These are phyloP conservation scores for Zopfochytrium polystomum DNA, from an alignment of 371 early-diverging fungal genomes.

Conservation along the genomic window DNA sequence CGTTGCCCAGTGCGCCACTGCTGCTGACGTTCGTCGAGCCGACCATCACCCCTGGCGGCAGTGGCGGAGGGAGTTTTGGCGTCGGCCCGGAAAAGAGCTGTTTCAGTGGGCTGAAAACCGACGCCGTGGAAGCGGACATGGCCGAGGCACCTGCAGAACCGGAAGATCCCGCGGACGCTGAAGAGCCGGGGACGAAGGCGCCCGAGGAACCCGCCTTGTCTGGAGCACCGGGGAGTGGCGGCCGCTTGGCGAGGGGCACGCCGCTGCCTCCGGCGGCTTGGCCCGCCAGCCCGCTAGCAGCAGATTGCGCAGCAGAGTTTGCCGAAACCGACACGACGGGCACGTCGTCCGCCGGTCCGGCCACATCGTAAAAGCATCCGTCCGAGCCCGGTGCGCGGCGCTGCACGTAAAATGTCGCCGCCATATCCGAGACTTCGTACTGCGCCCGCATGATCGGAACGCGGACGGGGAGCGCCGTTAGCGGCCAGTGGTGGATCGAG, in stretches of 20 bases:
- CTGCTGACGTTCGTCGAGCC: too few species aligned
- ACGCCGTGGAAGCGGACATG: neutral
- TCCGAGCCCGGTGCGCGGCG: conserved; percentile 10
- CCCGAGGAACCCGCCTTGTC: too few species aligned
- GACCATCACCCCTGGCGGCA: neutral
- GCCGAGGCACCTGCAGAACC: neutral
- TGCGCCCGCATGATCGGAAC: conserved; percentile 75
- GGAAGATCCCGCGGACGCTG: neutral
- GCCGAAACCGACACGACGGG: neutral
- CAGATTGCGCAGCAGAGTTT: neutral
- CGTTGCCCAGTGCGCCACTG: too few species aligned
- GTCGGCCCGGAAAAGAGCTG: conserved; percentile 4
- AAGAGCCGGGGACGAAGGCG: neutral
- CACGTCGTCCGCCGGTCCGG: neutral
- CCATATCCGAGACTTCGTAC: conserved; percentile 69
- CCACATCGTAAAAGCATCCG: conserved; percentile 19
- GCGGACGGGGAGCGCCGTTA: conserved; percentile 62
- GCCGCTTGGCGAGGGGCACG: too few species aligned
- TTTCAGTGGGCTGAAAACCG: neutral
- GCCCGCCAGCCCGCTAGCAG: neutral
- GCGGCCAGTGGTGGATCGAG: conserved; percentile 71
- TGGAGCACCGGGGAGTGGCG: neutral
- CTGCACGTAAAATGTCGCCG: conserved; percentile 35
- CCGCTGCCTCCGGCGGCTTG: neutral
- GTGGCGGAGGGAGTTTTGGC: conserved; percentile 1